Evolutionary conservation across 768 basidiomycete species (phyloP).

Genomic region (Jaapia argillacea): DNA sequence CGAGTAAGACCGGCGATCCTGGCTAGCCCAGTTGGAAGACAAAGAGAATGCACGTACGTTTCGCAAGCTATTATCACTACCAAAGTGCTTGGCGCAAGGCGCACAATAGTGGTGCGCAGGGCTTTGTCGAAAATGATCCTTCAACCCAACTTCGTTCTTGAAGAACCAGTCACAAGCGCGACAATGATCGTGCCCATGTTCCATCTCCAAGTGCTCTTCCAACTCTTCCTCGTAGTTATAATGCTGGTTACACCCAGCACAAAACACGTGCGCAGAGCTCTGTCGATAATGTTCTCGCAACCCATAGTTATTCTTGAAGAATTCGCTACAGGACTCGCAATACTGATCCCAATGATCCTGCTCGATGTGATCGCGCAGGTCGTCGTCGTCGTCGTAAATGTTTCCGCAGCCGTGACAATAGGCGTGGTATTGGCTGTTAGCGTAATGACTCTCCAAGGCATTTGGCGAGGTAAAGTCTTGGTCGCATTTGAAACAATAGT

Average conservation of each 20-base stretch:
- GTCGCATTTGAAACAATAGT: constrained; percentile 35
- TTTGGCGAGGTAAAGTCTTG: constrained; percentile 30
- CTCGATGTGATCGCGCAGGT: constrained; percentile 31
- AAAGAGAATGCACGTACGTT: constrained; percentile 3
- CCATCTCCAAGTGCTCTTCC: no score
- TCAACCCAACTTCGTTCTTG: no score
- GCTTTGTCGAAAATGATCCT: no score
- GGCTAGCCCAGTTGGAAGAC: neutral
- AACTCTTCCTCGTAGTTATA: no score
- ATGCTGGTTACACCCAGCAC: constrained; percentile 4
- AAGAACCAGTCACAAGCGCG: no score
- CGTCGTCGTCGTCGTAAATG: constrained; percentile 25
- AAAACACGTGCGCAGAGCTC: constrained; percentile 8
- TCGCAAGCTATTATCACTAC: constrained; percentile 25
- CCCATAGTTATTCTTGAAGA: constrained; percentile 30
- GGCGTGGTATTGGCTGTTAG: constrained; percentile 34
- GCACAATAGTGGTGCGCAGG: no score
- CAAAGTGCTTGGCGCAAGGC: constrained; percentile 29
- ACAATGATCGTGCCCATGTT: no score
- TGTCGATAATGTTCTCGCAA: constrained; percentile 41
- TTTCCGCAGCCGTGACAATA: constrained; percentile 44
- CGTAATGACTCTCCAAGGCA: constrained; percentile 40
- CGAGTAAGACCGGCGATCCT: no score
- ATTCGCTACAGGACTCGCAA: constrained; percentile 30
- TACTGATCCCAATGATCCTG: constrained; percentile 29